phyloP scores from a whole-genome alignment of 2,329 filamentous ascomycete species.

The Coleophoma cylindrospora region DNA sequence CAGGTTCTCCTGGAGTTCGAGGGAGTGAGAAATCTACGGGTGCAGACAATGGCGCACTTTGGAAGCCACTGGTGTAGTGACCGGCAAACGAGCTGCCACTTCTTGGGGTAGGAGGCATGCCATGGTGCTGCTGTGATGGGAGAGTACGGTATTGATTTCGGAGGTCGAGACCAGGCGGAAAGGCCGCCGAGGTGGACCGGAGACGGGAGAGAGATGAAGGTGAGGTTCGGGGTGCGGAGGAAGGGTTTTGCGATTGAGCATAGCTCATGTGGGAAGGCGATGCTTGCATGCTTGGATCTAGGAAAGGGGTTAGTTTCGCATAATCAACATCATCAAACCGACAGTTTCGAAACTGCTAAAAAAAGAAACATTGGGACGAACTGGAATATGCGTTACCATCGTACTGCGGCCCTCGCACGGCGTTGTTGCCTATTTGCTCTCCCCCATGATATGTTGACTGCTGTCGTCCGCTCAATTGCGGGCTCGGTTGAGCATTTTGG shows the following conservation, averaged over 20 bases:
- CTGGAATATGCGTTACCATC: slow-evolving; percentile 48
- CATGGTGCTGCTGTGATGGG: slow-evolving; percentile 21
- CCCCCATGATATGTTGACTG: slow-evolving; percentile 42
- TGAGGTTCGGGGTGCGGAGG: slow-evolving; percentile 30
- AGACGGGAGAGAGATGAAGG: slow-evolving; percentile 37
- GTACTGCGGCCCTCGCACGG: slow-evolving; percentile 40
- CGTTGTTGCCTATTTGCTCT: slow-evolving; percentile 38
- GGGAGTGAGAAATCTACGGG: slow-evolving; percentile 48
- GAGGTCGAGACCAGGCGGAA: slow-evolving; percentile 40
- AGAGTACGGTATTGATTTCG: slow-evolving; percentile 38
- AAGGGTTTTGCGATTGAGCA: slow-evolving; percentile 33
- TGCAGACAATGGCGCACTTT: slow-evolving; percentile 48
- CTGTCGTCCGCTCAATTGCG: slow-evolving; percentile 40
- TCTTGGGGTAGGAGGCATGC: slow-evolving; percentile 14
- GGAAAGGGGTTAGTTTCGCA: slow-evolving; percentile 13
- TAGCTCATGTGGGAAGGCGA: slow-evolving; percentile 47
- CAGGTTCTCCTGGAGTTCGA: slow-evolving; percentile 33
- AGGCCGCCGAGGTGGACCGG: slow-evolving; percentile 42
- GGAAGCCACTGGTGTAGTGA: slow-evolving; percentile 42
- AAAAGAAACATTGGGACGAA: slow-evolving; percentile 24
- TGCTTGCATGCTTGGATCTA: slow-evolving; percentile 39
- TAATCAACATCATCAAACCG: slow-evolving; percentile 14
- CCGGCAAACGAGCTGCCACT: slow-evolving; percentile 31
- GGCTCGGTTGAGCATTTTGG: slow-evolving; percentile 39
- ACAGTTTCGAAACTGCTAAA: slow-evolving; percentile 10